phyloP scores from a whole-genome alignment of 441 rosid genomes.

The Manihot esculenta region DNA sequence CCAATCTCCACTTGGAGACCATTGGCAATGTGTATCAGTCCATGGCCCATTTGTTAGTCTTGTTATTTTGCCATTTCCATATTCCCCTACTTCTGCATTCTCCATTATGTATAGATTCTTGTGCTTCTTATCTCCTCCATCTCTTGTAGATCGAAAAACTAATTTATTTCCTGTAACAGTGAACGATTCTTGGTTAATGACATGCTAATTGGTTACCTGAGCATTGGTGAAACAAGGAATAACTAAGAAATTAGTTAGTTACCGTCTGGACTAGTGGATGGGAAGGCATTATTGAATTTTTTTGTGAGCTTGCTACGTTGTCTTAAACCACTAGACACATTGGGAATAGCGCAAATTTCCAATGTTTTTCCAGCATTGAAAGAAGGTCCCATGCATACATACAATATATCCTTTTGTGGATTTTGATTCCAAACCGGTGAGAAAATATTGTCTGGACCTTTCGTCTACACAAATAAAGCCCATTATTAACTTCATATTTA shows the following conservation, averaged over 20 bases:
- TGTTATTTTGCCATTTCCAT: neutral
- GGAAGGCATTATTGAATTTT: slow-evolving; percentile 9
- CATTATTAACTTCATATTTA: neutral
- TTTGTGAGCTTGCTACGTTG: neutral
- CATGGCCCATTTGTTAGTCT: slow-evolving; percentile 13
- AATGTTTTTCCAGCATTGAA: neutral
- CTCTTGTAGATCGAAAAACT: slow-evolving; percentile 11
- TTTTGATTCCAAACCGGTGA: slow-evolving; percentile 9
- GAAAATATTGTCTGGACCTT: neutral
- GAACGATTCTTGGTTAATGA: neutral
- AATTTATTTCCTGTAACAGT: neutral
- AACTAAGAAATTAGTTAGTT: neutral
- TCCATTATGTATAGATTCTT: slow-evolving; percentile 19
- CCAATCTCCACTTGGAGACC: slow-evolving; percentile 5
- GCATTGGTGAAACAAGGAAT: neutral
- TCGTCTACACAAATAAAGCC: neutral
- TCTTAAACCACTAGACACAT: neutral
- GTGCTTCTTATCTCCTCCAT: slow-evolving; percentile 1
- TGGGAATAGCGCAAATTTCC: slow-evolving; percentile 6
- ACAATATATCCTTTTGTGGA: neutral
- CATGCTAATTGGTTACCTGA: too few species aligned
- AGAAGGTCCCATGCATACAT: slow-evolving; percentile 11
- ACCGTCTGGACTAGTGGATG: slow-evolving; percentile 5
- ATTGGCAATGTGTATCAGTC: slow-evolving; percentile 9
- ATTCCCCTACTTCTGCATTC: neutral